Percentiles rank a stretch among this genome's conserved stretches.
phyloP scores from a whole-genome alignment of 1,284 basidiomycete genomes.

The Laetiporus sulphureus region DNA sequence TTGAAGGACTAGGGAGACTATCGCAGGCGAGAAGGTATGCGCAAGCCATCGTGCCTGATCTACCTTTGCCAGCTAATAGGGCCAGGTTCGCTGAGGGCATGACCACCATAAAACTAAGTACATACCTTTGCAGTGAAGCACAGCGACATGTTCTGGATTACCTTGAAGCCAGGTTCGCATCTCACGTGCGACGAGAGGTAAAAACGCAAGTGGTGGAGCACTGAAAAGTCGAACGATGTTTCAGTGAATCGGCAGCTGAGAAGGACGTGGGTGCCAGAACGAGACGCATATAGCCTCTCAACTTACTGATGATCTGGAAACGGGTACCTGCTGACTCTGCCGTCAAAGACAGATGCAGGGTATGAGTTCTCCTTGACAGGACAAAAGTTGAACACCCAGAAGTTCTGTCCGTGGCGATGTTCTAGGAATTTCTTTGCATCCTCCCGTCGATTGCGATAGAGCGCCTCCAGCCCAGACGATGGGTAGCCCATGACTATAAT shows the following conservation, averaged over 20 bases:
- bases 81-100: neutral
- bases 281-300: neutral
- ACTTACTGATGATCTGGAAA: constrained; percentile 82
- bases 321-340: constrained; percentile 77
- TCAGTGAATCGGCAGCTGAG: neutral
- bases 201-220: constrained; percentile 76
- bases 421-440: constrained; percentile 79
- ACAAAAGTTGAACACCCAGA: constrained; percentile 86
- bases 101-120: neutral
- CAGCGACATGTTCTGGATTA: constrained; percentile 65
- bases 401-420: constrained; percentile 67
- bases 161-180: constrained; percentile 74
- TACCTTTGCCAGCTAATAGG: constrained; percentile 65
- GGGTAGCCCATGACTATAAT: constrained; percentile 91
- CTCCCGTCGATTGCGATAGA: constrained; percentile 77
- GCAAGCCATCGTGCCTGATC: constrained; percentile 79
- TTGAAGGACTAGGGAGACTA: constrained; percentile 38
- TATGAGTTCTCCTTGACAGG: constrained; percentile 73
- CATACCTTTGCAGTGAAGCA: constrained; percentile 85
- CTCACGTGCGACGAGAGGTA: constrained; percentile 73
- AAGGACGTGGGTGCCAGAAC: neutral
- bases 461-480: constrained; percentile 69
- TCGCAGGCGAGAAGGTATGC: constrained; percentile 68
- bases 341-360: constrained; percentile 51
- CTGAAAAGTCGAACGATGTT: constrained; percentile 26